Evolutionary conservation across 768 basidiomycete genomes (phyloP), one percentile per base, ranked within the genome.

Genomic region (Thelephora aurantiotincta): DNA sequence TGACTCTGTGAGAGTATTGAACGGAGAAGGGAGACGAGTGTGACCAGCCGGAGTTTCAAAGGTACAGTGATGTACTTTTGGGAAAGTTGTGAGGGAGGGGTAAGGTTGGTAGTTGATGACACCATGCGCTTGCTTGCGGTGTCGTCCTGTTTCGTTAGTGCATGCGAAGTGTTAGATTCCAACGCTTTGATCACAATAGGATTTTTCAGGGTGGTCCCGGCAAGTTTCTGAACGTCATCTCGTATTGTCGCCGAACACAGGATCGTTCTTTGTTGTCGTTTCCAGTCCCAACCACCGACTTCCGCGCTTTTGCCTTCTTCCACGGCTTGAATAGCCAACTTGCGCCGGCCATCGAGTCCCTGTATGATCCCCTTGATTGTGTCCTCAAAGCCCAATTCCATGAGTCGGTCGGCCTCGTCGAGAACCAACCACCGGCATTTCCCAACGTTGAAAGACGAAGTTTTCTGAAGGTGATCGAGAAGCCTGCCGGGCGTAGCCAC

Each of bases 351-450:
- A 50, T 97, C 91, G 18, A 99, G 63, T 9, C 84, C 82, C 57
- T 82, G 76, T 33, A 98, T 67, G 52, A 98, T 96, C 1, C 89
- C 91, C 48, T 75, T 77, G 56, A 99, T 85, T 0, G 91, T 89
- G 58, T 98, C 92, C 61, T 96, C 93, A 52, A 99, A 99, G 0
- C 96, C 96, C 37, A 98, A 77, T 53, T 98, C 93, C 93, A 98
- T 98, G 45, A 99, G 67, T 36, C 92, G 73, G 64, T 99, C 96
- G 5, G 94, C 93, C 67, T 99, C 96, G 59, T 99, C 96, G 20
- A 98, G 77, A 7, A 99, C 81, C 26, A 99, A 72, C 91, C 94
- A 99, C 43, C 88, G 78, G 60, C 88, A 89, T 65, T 93, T 94
- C 46, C 84, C 91, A 48, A 93, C 76, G 50, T 92, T 82, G 65